Conservation (phyloP, 805 yeast genomes). For the Soucietia sequanensis region DNA sequence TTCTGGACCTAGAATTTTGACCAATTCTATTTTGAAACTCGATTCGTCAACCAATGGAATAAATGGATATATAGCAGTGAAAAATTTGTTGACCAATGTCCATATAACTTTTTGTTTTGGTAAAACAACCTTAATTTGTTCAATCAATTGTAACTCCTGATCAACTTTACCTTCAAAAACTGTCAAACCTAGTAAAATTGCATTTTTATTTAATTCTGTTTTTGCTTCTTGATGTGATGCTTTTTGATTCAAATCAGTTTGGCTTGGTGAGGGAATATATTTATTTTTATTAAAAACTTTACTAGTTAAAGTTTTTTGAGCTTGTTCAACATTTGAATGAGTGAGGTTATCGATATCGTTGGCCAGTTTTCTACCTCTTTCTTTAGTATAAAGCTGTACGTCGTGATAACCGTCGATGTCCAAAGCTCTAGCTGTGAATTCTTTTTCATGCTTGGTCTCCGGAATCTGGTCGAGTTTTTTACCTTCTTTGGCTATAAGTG, state of each 20-base stretch:
- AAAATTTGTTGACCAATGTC: slow-evolving; percentile 57
- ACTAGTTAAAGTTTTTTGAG: slow-evolving; percentile 1
- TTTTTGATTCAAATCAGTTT: background rate
- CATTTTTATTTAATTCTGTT: slow-evolving; percentile 23
- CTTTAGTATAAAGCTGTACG: slow-evolving; percentile 16
- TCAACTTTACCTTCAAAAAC: slow-evolving; percentile 29
- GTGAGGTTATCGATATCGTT: background rate
- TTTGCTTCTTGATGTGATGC: slow-evolving; percentile 3
- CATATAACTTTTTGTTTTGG: slow-evolving; percentile 58
- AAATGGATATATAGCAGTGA: slow-evolving; percentile 57
- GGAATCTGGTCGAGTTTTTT: background rate
- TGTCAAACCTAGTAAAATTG: slow-evolving; percentile 34
- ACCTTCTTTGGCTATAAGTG: slow-evolving; percentile 1
- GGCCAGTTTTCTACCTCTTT: slow-evolving; percentile 1
- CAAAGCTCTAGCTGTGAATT: slow-evolving; percentile 22
- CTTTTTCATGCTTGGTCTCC: slow-evolving; percentile 13
- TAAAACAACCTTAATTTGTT: slow-evolving; percentile 40
- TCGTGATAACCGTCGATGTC: slow-evolving; percentile 24
- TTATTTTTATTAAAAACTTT: no score
- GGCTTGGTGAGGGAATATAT: background rate
- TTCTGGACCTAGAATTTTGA: slow-evolving; percentile 44
- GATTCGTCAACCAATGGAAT: slow-evolving; percentile 67
- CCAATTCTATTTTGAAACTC: slow-evolving; percentile 43
- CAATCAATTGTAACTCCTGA: slow-evolving; percentile 37
- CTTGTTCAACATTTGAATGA: background rate